Percentiles rank a stretch among this genome's conserved stretches.
These are phyloP conservation scores for Micractinium conductrix DNA, from an alignment of 139 green algal species.

Conservation along the genomic window DNA sequence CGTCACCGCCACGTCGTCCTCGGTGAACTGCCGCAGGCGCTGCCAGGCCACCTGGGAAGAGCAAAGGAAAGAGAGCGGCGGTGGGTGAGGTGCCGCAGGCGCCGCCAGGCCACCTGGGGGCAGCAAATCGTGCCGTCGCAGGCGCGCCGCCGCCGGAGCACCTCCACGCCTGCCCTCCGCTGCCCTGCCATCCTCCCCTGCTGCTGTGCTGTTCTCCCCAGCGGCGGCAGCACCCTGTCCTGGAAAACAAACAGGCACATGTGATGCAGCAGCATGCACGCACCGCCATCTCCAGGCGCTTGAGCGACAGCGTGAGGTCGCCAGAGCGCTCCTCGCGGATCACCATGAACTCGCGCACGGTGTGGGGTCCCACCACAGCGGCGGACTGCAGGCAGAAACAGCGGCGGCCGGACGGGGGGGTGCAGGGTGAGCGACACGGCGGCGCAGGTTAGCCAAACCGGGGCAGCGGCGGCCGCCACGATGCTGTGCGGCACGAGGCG, in stretches of 20 bases:
- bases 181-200: too few relatives aligned
- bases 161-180: too few relatives aligned
- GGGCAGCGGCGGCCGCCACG: too few relatives aligned
- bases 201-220: neutral
- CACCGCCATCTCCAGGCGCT: conserved; percentile 76
- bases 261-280: too few relatives aligned
- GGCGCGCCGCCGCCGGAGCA: too few relatives aligned
- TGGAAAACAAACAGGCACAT: too few relatives aligned
- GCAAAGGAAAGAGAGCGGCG: neutral
- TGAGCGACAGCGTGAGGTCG: conserved; percentile 81
- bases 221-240: too few relatives aligned
- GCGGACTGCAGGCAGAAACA: conserved; percentile 45
- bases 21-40: conserved; percentile 74
- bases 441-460: too few relatives aligned
- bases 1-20: conserved; percentile 80
- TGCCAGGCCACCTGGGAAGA: conserved; percentile 67
- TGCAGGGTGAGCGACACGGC: neutral
- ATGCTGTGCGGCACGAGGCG: too few relatives aligned
- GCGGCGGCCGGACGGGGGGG: too few relatives aligned
- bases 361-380: conserved; percentile 73
- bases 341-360: conserved; percentile 88
- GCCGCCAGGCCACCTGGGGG: conserved; percentile 69
- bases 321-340: conserved; percentile 79
- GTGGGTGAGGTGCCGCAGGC: conserved; percentile 78
- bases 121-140: neutral